Conservation (phyloP, 2,329 filamentous ascomycete genomes). For the Graphilbum fragrans region DNA sequence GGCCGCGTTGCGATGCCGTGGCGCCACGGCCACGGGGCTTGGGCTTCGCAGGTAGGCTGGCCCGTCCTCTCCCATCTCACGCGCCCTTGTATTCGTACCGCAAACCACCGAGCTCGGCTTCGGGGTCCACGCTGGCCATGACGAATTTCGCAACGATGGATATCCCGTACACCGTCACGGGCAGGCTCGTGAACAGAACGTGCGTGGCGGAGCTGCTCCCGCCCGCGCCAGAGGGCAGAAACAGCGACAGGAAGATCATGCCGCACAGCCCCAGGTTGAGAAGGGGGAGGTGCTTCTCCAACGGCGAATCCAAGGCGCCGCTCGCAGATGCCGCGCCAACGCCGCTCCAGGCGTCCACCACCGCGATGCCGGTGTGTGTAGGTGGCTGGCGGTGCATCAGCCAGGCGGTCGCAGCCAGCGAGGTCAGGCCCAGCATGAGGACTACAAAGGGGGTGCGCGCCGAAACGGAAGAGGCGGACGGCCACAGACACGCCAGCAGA, state of each 20-base stretch:
- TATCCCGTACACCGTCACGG: conserved; percentile 46
- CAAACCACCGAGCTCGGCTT: conserved; percentile 47
- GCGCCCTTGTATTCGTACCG: conserved; percentile 59
- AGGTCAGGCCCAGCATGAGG: conserved; percentile 47
- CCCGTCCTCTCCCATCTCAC: conserved; percentile 20
- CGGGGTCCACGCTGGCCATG: conserved; percentile 58
- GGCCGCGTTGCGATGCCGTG: too few relatives aligned
- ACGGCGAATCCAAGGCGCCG: conserved; percentile 21
- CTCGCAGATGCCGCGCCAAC: conserved; percentile 6
- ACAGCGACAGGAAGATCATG: background rate
- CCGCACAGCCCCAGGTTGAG: conserved; percentile 46
- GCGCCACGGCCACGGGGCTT: too few relatives aligned
- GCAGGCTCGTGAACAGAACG: conserved; percentile 31
- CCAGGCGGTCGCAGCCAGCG: conserved; percentile 50
- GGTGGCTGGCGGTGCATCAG: conserved; percentile 45
- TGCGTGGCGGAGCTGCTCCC: conserved; percentile 21
- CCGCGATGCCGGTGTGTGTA: conserved; percentile 36
- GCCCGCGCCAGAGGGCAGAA: conserved; percentile 5
- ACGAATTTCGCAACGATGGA: conserved; percentile 50
- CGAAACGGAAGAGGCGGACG: conserved; percentile 14
- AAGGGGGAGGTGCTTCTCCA: conserved; percentile 46
- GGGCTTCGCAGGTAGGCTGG: too few relatives aligned
- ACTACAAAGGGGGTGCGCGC: conserved; percentile 24
- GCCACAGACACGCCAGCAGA: conserved; percentile 13
- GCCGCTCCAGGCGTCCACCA: conserved; percentile 25